These are phyloP conservation scores for Grammothele lineata DNA, from an alignment of 768 basidiomycete genomes.

Conservation along the genomic window DNA sequence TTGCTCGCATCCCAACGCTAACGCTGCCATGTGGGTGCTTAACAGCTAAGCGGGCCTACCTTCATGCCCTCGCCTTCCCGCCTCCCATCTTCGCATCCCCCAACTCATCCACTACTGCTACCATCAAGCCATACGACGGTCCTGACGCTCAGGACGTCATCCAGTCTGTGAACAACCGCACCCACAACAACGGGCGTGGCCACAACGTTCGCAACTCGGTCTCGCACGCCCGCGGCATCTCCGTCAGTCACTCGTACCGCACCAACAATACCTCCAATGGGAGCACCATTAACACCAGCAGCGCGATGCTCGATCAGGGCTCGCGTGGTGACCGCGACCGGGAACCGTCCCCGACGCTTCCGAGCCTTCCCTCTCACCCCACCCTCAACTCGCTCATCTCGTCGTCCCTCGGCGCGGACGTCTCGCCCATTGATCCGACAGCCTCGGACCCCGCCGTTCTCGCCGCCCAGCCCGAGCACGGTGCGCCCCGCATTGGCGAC, in stretches of 20 bases:
- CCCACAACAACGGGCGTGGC: slow-evolving; percentile 59
- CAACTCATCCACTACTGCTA: slow-evolving; percentile 46
- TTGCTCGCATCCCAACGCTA: slow-evolving; percentile 3
- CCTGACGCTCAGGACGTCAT: slow-evolving; percentile 87
- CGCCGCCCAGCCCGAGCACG: slow-evolving; percentile 46
- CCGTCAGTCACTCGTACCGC: slow-evolving; percentile 22
- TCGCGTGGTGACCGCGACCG: slow-evolving; percentile 33
- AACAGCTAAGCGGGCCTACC: slow-evolving; percentile 92
- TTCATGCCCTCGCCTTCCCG: slow-evolving; percentile 81
- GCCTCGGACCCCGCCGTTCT: slow-evolving; percentile 69
- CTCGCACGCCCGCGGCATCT: slow-evolving; percentile 25
- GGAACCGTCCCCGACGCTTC: slow-evolving; percentile 80
- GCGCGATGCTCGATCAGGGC: slow-evolving; percentile 7
- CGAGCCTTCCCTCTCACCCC: slow-evolving; percentile 75
- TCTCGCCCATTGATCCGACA: slow-evolving; percentile 35
- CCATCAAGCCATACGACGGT: slow-evolving; percentile 90
- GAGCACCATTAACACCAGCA: slow-evolving; percentile 27
- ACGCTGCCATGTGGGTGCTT: too few species aligned
- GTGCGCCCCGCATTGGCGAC: slow-evolving; percentile 81
- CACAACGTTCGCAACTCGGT: slow-evolving; percentile 55
- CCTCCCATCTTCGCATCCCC: slow-evolving; percentile 63
- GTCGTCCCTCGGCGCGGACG: slow-evolving; percentile 60
- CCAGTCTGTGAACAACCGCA: slow-evolving; percentile 75
- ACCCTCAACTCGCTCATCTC: slow-evolving; percentile 82
- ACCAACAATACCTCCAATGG: slow-evolving; percentile 13